phyloP scores from a whole-genome alignment of 73 alveolate genomes.

The Uronychia setigera region DNA sequence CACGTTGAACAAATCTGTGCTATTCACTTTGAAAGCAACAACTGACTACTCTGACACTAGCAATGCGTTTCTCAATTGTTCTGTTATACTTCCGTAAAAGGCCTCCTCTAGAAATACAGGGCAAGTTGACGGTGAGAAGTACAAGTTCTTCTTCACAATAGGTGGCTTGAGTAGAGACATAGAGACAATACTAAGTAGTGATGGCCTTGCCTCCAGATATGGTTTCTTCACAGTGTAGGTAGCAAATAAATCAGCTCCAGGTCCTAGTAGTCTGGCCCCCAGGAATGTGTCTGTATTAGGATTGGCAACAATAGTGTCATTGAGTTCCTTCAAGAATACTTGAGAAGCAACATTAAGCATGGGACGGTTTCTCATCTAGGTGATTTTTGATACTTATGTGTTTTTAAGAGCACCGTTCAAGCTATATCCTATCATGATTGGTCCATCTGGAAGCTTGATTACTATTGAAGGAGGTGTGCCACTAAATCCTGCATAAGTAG shows the following conservation, averaged over 20 bases:
- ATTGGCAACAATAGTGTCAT: neutral
- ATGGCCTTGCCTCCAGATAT: neutral
- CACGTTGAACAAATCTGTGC: neutral
- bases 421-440: neutral
- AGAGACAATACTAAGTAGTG: neutral
- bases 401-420: neutral
- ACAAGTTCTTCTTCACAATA: too few species aligned
- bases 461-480: too few species aligned
- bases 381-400: neutral
- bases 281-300: neutral
- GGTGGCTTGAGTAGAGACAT: neutral
- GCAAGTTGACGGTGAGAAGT: neutral
- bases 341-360: neutral
- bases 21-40: neutral
- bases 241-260: neutral
- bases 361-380: too few species aligned
- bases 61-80: neutral
- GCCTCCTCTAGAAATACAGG: neutral
- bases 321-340: neutral
- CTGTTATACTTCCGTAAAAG: neutral
- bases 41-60: neutral
- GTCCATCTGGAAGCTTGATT: neutral
- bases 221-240: neutral
- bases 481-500: neutral
- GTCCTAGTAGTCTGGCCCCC: neutral